These are phyloP conservation scores for Xylariaceae sp. DNA, from an alignment of 2,329 filamentous ascomycete species.

Conservation along the genomic window DNA sequence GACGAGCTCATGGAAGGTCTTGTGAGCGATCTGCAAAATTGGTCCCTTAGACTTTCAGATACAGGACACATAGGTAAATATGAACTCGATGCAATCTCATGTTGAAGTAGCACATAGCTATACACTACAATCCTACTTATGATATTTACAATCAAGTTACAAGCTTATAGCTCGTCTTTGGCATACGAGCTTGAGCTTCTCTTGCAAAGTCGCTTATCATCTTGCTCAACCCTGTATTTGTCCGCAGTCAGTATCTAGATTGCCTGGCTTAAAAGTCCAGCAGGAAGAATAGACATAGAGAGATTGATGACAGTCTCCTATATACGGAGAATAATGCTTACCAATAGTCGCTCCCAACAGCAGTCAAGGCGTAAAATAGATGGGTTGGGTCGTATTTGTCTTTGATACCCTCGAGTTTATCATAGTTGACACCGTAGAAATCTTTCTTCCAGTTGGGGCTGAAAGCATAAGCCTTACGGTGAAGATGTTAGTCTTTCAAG, in stretches of 20 bases:
- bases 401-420: constrained; percentile 42
- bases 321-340: too few species aligned
- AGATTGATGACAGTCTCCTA: too few species aligned
- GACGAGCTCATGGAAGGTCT: constrained; percentile 36
- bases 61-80: too few species aligned
- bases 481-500: not conserved
- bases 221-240: not conserved
- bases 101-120: too few species aligned
- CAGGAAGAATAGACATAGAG: too few species aligned
- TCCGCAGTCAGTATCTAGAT: too few species aligned
- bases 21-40: constrained; percentile 33
- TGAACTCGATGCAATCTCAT: too few species aligned
- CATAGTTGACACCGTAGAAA: constrained; percentile 48
- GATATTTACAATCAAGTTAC: too few species aligned
- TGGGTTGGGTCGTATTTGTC: constrained; percentile 43
- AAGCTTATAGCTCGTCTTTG: constrained; percentile 5
- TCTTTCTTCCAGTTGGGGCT: constrained; percentile 39
- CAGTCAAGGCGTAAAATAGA: constrained; percentile 44
- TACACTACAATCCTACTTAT: too few species aligned
- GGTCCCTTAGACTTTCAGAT: constrained; percentile 11
- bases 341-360: constrained; percentile 45
- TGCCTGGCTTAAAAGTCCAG: too few species aligned
- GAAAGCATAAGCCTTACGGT: constrained; percentile 32
- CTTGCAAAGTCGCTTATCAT: constrained; percentile 9
- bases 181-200: not conserved